These are phyloP conservation scores for Aspergillus sp. DNA, from an alignment of 2,329 filamentous ascomycete species.

Conservation along the genomic window DNA sequence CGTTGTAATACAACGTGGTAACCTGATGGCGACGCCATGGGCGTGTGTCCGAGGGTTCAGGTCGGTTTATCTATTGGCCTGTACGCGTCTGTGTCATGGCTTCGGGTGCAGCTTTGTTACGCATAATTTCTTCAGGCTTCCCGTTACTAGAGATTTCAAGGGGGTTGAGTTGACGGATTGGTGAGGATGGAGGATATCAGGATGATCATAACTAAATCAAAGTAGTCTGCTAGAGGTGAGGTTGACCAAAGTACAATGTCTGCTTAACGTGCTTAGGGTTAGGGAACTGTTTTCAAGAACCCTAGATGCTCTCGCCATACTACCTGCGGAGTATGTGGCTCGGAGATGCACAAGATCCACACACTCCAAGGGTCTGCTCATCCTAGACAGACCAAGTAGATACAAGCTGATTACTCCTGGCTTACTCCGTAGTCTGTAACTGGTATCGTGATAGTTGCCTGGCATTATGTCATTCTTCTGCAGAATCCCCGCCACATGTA, in stretches of 20 bases:
- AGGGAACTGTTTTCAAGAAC: not conserved
- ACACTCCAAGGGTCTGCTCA: too few relatives aligned
- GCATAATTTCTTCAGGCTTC: not conserved
- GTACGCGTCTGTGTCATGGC: not conserved
- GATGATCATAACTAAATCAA: not conserved
- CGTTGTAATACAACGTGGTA: not conserved
- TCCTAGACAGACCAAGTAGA: not conserved
- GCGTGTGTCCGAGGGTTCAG: not conserved
- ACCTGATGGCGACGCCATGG: not conserved
- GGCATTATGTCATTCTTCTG: slow-evolving; percentile 3
- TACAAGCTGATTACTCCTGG: not conserved
- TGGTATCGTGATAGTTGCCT: not conserved
- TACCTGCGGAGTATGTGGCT: not conserved
- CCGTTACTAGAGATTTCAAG: not conserved
- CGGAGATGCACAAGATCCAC: too few relatives aligned
- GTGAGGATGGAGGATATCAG: not conserved
- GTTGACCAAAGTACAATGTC: not conserved
- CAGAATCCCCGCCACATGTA: slow-evolving; percentile 11
- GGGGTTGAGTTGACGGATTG: not conserved
- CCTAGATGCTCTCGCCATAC: not conserved
- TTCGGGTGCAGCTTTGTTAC: not conserved
- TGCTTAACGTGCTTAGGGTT: not conserved
- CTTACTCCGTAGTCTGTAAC: not conserved
- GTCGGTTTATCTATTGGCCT: not conserved
- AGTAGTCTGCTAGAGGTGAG: not conserved